Percentiles rank a stretch among this genome's conserved stretches.
These are phyloP conservation scores for Diplogelasinospora grovesii DNA, from an alignment of 495 filamentous ascomycete genomes.

Conservation along the genomic window DNA sequence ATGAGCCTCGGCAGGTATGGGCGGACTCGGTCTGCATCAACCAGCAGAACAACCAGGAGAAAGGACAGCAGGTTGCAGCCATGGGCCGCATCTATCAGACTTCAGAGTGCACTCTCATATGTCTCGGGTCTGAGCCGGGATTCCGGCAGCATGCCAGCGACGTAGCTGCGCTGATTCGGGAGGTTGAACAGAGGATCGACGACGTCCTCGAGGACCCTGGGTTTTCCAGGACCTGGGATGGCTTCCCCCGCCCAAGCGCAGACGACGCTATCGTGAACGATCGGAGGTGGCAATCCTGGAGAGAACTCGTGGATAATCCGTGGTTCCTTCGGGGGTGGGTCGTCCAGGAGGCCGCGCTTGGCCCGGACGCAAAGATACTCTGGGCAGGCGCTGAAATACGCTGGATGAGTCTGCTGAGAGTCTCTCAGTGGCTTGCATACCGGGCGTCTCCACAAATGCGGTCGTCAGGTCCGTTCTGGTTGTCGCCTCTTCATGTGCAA, in stretches of 20 bases:
- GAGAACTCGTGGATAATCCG: constrained; percentile 11
- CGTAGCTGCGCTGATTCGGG: background rate
- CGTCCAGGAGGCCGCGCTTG: constrained; percentile 21
- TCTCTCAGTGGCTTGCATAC: no score
- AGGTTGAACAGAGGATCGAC: constrained; percentile 8
- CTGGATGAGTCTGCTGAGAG: no score
- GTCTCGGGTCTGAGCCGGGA: no score
- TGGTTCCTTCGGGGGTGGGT: constrained; percentile 27
- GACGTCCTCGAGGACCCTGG: constrained; percentile 1
- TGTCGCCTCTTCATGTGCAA: no score
- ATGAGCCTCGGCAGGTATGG: constrained; percentile 23
- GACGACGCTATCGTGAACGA: constrained; percentile 12
- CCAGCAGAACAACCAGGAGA: constrained; percentile 27
- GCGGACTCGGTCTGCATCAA: constrained; percentile 37
- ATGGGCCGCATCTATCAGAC: constrained; percentile 32
- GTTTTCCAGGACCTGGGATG: background rate
- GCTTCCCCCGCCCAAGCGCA: background rate
- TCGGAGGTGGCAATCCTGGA: constrained; percentile 15
- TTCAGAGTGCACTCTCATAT: constrained; percentile 21
- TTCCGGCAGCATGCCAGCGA: no score
- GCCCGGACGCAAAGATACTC: constrained; percentile 5
- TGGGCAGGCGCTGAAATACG: no score
- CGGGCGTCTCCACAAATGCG: no score
- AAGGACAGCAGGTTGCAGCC: constrained; percentile 24
- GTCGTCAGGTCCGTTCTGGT: no score